Base-by-base conservation (phyloP, 192 early-diverging fungal species). In the Mycoemilia scoparia region DNA sequence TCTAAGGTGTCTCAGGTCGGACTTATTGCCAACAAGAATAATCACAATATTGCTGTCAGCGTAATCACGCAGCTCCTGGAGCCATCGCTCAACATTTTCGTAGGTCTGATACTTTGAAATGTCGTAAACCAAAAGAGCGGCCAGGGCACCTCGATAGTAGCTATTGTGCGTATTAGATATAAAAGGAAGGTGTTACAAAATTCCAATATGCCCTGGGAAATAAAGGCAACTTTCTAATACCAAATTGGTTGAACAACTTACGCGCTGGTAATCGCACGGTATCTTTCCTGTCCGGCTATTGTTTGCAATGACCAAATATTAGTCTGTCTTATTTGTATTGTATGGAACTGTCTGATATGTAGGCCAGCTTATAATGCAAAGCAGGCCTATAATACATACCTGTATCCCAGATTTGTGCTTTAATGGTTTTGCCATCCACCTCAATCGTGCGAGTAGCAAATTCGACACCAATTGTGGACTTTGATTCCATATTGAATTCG, bases 341-440 rank as follows among this genome's bases (percentile, higher is more conserved):
- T 27, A 29, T 38, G 12, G 25, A 28, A 38, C n/a, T 39, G 16
- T 4, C 29, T 66, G 31, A 14, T 9, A 28, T 20, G 13, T 18
- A 36, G 21, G 14, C n/a, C 29, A 17, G 32, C 39, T 48, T 54
- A 69, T n/a, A n/a, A n/a, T n/a, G n/a, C n/a, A n/a, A n/a, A n/a
- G n/a, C n/a, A n/a, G n/a, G n/a, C 3, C 20, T n/a, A 38, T 72
- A 66, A 38, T 57, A 55, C 37, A 71, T 74, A 43, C 86, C 93
- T 38, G 93, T 98, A 68, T 98, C 93, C 93, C 93, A 98, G 60
- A 98, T 95, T 59, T 98, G 91, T 29, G 87, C 87, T 65, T 96
- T 98, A 60, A 98, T 89, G 9, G 82, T 89, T 69, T 98, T 98
- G 41, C 72, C 66, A 40, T 98, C 89, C 24, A 98, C 87, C 52